Evolutionary conservation across 495 filamentous ascomycete genomes (phyloP).

Genomic region (Chaetomium tenue): DNA sequence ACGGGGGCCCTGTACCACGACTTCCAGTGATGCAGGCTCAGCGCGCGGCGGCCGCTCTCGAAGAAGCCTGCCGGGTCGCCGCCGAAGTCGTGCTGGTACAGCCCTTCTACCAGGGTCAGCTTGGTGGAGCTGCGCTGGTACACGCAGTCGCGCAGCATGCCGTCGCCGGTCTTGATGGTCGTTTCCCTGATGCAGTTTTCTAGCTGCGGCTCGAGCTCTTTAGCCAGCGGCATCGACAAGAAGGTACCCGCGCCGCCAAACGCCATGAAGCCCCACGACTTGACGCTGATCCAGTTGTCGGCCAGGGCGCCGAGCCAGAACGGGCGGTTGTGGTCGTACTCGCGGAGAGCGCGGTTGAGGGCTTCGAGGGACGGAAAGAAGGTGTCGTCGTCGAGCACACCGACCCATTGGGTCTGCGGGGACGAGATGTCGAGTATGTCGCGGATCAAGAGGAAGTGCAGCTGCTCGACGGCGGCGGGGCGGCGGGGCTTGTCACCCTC

Average conservation of each 20-base stretch:
- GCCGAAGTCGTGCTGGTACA: constrained; percentile 63
- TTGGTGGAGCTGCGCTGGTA: constrained; percentile 54
- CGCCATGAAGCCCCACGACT: constrained; percentile 61
- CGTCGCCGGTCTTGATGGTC: constrained; percentile 55
- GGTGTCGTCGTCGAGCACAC: constrained; percentile 70
- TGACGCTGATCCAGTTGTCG: constrained; percentile 60
- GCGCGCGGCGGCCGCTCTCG: constrained; percentile 56
- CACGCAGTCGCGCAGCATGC: constrained; percentile 62
- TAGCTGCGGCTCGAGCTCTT: constrained; percentile 52
- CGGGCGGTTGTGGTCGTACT: constrained; percentile 52
- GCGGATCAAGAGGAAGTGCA: constrained; percentile 63
- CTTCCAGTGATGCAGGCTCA: constrained; percentile 68
- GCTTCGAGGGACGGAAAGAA: constrained; percentile 65
- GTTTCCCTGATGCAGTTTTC: constrained; percentile 54
- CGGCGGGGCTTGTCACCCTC: not conserved
- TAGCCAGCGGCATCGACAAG: constrained; percentile 58
- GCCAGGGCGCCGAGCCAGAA: constrained; percentile 63
- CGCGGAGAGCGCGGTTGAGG: constrained; percentile 47
- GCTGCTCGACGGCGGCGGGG: constrained; percentile 47
- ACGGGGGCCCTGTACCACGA: constrained; percentile 36
- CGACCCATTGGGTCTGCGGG: constrained; percentile 60
- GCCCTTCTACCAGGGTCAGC: constrained; percentile 57
- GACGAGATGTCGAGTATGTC: constrained; percentile 54
- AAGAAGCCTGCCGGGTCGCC: constrained; percentile 62
- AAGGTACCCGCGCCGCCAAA: constrained; percentile 71